Evolutionary conservation across 805 yeast species (phyloP), one percentile per base, ranked within the genome.

Genomic region (Tetrapisispora phaffii): DNA sequence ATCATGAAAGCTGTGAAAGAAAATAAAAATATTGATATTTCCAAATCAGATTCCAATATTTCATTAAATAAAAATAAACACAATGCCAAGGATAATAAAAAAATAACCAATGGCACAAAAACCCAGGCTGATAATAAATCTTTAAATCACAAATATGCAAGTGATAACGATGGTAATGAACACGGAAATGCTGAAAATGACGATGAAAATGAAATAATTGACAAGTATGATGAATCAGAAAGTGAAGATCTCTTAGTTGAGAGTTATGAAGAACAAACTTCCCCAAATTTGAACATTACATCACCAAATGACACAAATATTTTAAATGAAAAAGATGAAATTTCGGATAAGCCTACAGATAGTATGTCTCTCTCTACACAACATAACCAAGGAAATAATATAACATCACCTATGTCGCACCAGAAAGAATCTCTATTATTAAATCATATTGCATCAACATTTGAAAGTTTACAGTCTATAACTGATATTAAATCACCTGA

Each of bases 1-100:
- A 75, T 84, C 38, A 72, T 72, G 54, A 63, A 65, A 45, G 86
- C 83, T 42, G 83, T 83, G 19, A 79, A 80, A 41, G 71, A 70
- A 21, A 67, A 76, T 9, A 70, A 73, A 48, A 64, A 63, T 38
- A 60, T 68, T 1, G 51, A 62, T n/a, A 51, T 66, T 3, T 50
- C 39, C 10, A 22, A 19, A 2, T 1, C 19, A 20, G 32, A 17
- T 10, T 1, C 15, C 8, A 40, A 40, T 13, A 13, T 3, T 21
- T 15, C 34, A 29, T 4, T 19, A 2, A 15, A 17, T 17, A 16
- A 24, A n/a, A 3, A 24, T 21, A 10, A 21, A n/a, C n/a, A n/a
- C n/a, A n/a, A n/a, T n/a, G n/a, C n/a, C n/a, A n/a, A n/a, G n/a
- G n/a, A n/a, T n/a, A 15, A 12, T 4, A 23, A 36, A 20, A 34